These are phyloP conservation scores for Cryptococcus floricola DNA, from an alignment of 1,284 basidiomycete species.

Conservation along the genomic window DNA sequence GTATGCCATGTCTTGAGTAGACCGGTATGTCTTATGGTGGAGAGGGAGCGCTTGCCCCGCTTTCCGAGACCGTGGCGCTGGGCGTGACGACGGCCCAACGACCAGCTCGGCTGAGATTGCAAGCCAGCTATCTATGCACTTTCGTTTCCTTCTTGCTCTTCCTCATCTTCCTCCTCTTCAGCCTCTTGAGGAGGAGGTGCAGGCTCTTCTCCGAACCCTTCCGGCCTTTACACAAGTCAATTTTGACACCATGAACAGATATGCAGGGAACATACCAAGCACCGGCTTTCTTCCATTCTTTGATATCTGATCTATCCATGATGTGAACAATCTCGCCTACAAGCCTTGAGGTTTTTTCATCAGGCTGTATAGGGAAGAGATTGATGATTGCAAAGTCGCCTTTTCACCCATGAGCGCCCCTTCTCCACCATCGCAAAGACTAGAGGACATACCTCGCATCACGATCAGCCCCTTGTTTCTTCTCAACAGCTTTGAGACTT, in stretches of 20 bases:
- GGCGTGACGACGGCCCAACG: too few species aligned
- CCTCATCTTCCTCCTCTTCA: slow-evolving; percentile 5
- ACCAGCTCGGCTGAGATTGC: background rate
- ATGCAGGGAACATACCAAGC: slow-evolving; percentile 32
- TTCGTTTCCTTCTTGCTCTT: slow-evolving; percentile 1
- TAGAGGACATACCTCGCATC: slow-evolving; percentile 21
- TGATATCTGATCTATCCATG: slow-evolving; percentile 31
- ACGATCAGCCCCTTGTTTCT: slow-evolving; percentile 25
- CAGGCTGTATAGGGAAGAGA: slow-evolving; percentile 20
- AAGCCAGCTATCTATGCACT: background rate
- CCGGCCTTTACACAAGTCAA: slow-evolving; percentile 14
- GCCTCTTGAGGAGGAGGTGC: slow-evolving; percentile 7
- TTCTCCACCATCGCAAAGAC: background rate
- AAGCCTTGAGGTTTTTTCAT: slow-evolving; percentile 16
- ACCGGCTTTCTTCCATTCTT: slow-evolving; percentile 34
- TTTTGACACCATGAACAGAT: background rate
- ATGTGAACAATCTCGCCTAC: slow-evolving; percentile 39
- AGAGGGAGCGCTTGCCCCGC: too few species aligned
- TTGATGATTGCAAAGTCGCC: slow-evolving; percentile 38
- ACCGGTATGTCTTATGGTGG: too few species aligned
- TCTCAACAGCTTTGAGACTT: slow-evolving; percentile 28
- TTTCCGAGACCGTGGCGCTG: too few species aligned
- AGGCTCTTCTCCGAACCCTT: slow-evolving; percentile 23
- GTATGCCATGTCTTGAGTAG: too few species aligned
- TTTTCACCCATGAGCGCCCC: background rate